phyloP scores from a whole-genome alignment of 768 basidiomycete species.

The Rossbeevera mucosa region DNA sequence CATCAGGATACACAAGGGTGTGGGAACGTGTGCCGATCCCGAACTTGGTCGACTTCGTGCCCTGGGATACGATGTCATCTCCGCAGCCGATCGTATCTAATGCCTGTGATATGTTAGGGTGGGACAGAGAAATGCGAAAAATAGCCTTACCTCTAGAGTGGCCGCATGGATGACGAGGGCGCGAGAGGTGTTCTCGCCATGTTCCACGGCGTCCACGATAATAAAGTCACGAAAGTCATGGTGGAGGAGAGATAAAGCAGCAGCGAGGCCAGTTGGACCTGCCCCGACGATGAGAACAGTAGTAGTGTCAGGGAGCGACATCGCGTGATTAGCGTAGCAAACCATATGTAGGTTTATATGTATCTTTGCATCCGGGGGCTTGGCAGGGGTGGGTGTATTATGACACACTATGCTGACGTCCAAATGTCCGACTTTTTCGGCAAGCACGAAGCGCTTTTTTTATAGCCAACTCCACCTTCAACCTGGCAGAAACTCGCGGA shows the following conservation, averaged over 20 bases:
- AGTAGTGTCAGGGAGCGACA: background rate
- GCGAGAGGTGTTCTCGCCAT: conserved; percentile 37
- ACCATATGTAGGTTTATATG: no score
- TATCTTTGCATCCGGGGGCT: no score
- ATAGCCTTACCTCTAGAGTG: conserved; percentile 42
- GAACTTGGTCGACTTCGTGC: conserved; percentile 28
- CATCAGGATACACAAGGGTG: conserved; percentile 27
- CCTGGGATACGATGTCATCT: conserved; percentile 35
- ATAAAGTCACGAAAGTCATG: background rate
- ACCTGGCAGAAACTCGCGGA: no score
- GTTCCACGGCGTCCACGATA: background rate
- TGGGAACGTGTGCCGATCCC: conserved; percentile 31
- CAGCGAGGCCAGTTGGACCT: background rate
- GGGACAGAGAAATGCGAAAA: background rate
- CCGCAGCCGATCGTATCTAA: conserved; percentile 43
- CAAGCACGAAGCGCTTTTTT: no score
- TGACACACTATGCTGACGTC: no score
- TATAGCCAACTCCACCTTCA: no score
- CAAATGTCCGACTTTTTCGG: no score
- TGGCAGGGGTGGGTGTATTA: no score
- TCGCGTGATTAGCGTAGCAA: background rate
- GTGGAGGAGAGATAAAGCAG: background rate
- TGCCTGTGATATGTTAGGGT: conserved; percentile 28
- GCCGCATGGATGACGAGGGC: conserved; percentile 50
- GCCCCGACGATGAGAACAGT: background rate